Percentiles rank a stretch among this genome's conserved stretches.
Evolutionary conservation across 306 rosid species (phyloP).

Genomic region (Quillaja saponaria): DNA sequence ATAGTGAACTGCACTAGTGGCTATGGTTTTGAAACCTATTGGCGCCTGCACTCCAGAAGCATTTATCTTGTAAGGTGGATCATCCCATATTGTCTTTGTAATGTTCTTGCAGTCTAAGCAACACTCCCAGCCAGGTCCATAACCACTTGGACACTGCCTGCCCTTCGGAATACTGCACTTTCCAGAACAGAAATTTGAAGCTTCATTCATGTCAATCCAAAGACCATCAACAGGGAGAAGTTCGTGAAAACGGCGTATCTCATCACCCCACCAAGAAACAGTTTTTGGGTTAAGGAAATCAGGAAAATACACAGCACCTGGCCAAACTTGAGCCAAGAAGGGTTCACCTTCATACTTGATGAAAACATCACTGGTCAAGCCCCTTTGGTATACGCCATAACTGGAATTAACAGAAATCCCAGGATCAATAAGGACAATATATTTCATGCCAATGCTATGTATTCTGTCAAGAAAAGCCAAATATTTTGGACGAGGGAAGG

Average conservation of each 20-base stretch:
- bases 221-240: conserved; percentile 93
- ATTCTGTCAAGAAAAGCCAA: conserved; percentile 76
- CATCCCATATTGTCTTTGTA: conserved; percentile 85
- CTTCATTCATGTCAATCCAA: conserved; percentile 98
- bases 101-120: conserved; percentile 94
- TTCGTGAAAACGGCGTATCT: conserved; percentile 85
- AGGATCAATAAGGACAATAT: conserved; percentile 84
- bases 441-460: conserved; percentile 87
- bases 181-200: conserved; percentile 86
- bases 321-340: conserved; percentile 95
- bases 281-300: conserved; percentile 94
- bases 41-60: conserved; percentile 86
- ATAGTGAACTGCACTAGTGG: conserved; percentile 90
- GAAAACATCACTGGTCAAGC: conserved; percentile 73
- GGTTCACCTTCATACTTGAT: conserved; percentile 86
- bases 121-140: conserved; percentile 84
- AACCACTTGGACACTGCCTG: conserved; percentile 63
- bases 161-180: conserved; percentile 77
- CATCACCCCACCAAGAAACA: conserved; percentile 90
- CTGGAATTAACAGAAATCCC: conserved; percentile 72
- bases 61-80: conserved; percentile 93
- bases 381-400: conserved; percentile 83
- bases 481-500: conserved; percentile 81
- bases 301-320: conserved; percentile 90
- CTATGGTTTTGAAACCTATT: conserved; percentile 84